Base-by-base conservation (phyloP, 2,329 filamentous ascomycete genomes). In the Trichoderma sp. region DNA sequence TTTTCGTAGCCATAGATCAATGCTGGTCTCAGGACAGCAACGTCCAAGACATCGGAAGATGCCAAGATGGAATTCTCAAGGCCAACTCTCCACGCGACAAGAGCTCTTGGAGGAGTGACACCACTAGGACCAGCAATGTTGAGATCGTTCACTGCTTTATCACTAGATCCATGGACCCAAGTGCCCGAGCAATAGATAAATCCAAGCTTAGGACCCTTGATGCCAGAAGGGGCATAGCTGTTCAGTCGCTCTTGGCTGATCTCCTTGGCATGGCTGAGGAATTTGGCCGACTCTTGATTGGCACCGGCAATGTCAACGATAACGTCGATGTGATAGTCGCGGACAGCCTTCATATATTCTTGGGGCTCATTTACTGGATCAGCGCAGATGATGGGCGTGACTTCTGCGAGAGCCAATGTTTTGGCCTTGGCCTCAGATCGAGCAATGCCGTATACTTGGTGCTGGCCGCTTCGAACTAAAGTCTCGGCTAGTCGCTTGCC, bases 171-270 rank as follows among this genome's bases (percentile, higher is more conserved):
- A 34, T 73, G 71, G 13, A 72, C 61, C 72, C 72, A 73, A 2
- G 67, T 73, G 12, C 72, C 72, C 0, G 72, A 73, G 8, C 71
- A 71, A 32, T 72, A 71, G n/a, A 73, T 69, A 39, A 67, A 73
- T 5, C 72, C 72, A n/a, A 73, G 66, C 58, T 73, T 73, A 3
- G 72, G 67, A 5, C 67, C 62, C 26, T 7, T 58, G 30, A 71
- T 39, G 26, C 72, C 72, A 3, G 72, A 62, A 17, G 67, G 43
- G 4, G 47, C 61, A 34, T 71, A 71, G 43, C 39, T 67, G 12
- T 57, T 47, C 47, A 71, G 20, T 4, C 72, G 72, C 47, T 73
- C 71, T 58, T 61, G 39, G 15, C 66, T 28, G 17, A 73, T 70
- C 11, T 65, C 26, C 30, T 71, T 72, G 20, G 69, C 50, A 11